These are phyloP conservation scores for Lolium perenne DNA, from an alignment of 176 grass and related monocot genomes.

Conservation along the genomic window DNA sequence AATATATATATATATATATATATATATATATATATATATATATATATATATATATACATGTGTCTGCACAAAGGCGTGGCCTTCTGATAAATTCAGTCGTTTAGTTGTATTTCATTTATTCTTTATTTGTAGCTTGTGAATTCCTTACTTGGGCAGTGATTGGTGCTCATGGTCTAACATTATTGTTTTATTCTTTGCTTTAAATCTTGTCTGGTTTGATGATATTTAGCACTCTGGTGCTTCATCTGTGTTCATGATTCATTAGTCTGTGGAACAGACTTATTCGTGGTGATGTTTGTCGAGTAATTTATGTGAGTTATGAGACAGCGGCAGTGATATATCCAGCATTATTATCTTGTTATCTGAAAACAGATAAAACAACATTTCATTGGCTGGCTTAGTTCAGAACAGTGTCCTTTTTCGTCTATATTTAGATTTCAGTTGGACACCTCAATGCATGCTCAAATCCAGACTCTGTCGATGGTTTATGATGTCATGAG, in stretches of 20 bases:
- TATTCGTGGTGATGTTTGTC: too few relatives aligned
- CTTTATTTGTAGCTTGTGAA: conserved; percentile 56
- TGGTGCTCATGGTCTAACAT: conserved; percentile 36
- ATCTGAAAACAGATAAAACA: too few relatives aligned
- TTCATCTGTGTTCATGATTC: conserved; percentile 6
- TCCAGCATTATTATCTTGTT: too few relatives aligned
- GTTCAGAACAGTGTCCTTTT: too few relatives aligned
- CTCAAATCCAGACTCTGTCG: not conserved
- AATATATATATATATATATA: conserved; percentile 46
- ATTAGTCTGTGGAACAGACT: not conserved
- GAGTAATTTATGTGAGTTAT: too few relatives aligned
- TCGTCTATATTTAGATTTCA: too few relatives aligned
- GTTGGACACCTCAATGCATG: too few relatives aligned
- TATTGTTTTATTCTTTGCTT: conserved; percentile 41
- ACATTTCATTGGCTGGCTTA: too few relatives aligned
- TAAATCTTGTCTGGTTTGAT: conserved; percentile 22
- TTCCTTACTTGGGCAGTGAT: conserved; percentile 47
- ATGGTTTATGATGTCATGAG: not conserved
- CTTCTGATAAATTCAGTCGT: conserved; percentile 50
- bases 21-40: conserved; percentile 46
- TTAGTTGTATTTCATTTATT: conserved; percentile 40
- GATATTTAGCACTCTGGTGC: not conserved
- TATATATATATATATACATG: conserved; percentile 38
- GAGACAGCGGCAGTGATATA: too few relatives aligned
- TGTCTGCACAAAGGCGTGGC: conserved; percentile 21